Evolutionary conservation across 306 rosid species (phyloP).

Genomic region (Cucumis cinereus): DNA sequence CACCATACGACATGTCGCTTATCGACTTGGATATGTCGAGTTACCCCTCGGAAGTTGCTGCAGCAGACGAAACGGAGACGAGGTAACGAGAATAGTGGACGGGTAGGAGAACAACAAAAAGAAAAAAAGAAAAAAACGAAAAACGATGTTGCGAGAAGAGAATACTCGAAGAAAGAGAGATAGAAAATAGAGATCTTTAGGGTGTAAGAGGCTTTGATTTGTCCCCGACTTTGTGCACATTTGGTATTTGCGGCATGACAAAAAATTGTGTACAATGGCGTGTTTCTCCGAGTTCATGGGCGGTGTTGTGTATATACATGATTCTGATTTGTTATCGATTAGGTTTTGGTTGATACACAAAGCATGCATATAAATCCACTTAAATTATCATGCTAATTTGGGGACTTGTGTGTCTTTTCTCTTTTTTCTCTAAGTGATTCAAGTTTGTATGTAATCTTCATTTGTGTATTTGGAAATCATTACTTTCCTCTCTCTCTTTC

Average conservation of each 20-base stretch:
- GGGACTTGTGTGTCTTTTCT: not conserved
- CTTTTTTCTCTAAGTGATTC: not conserved
- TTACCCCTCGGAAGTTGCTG: constrained; percentile 71
- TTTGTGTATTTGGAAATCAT: not conserved
- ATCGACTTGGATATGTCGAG: constrained; percentile 69
- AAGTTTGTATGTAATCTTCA: too few species aligned
- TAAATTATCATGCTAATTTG: not conserved
- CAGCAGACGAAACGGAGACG: constrained; percentile 36
- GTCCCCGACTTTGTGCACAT: not conserved
- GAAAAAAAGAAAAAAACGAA: not conserved
- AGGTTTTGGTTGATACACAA: not conserved
- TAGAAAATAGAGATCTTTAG: not conserved
- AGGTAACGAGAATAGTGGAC: constrained; percentile 25
- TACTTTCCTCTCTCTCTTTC: not conserved
- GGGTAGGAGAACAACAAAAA: not conserved
- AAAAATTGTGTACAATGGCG: not conserved
- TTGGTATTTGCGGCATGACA: not conserved
- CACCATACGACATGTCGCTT: constrained; percentile 67
- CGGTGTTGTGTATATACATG: not conserved
- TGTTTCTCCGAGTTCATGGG: not conserved
- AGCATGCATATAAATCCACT: not conserved
- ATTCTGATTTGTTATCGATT: not conserved
- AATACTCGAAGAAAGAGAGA: not conserved
- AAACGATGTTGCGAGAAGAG: not conserved
- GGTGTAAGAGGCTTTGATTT: not conserved